A percentile compares a stretch with the other conserved stretches of the same genome.
These are phyloP conservation scores for Mycena amicta DNA, from an alignment of 768 basidiomycete genomes.

Conservation along the genomic window DNA sequence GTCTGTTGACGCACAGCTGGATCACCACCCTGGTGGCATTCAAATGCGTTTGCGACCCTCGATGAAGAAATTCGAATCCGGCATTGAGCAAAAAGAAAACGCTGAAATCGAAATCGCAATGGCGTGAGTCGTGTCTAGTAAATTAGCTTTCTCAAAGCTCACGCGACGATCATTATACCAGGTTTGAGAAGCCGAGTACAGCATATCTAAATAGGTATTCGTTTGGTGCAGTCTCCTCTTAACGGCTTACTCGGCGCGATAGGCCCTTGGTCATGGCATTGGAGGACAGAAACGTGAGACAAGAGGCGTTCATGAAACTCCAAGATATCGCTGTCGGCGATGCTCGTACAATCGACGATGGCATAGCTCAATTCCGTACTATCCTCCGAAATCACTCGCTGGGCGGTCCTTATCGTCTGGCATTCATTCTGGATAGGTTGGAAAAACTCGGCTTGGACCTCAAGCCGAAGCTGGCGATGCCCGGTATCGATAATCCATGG, in stretches of 20 bases:
- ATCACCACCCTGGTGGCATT: conserved; percentile 47
- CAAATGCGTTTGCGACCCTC: conserved; percentile 71
- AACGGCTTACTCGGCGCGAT: background rate
- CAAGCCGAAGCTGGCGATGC: conserved; percentile 33
- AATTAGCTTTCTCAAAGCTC: background rate
- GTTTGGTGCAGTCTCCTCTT: background rate
- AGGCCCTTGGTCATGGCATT: conserved; percentile 79
- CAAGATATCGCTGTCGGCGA: conserved; percentile 61
- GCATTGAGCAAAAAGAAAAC: conserved; percentile 41
- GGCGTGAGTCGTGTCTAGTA: conserved; percentile 24
- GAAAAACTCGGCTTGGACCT: conserved; percentile 52
- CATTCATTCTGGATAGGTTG: conserved; percentile 53
- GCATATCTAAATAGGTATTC: conserved; percentile 74
- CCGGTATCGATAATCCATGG: conserved; percentile 57
- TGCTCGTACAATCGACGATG: conserved; percentile 62
- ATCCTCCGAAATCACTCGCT: conserved; percentile 53
- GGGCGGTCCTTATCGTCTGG: conserved; percentile 50
- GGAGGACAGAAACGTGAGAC: conserved; percentile 70
- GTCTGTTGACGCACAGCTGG: conserved; percentile 58
- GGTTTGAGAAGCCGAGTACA: conserved; percentile 56
- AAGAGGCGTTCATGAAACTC: conserved; percentile 58
- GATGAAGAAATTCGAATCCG: conserved; percentile 73
- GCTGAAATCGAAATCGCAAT: conserved; percentile 77
- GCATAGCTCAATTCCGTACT: conserved; percentile 46
- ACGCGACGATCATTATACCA: too few species aligned